A percentile compares a stretch with the other conserved stretches of the same genome.
These are phyloP conservation scores for Lablab purpureus DNA, from an alignment of 306 rosid species.

Conservation along the genomic window DNA sequence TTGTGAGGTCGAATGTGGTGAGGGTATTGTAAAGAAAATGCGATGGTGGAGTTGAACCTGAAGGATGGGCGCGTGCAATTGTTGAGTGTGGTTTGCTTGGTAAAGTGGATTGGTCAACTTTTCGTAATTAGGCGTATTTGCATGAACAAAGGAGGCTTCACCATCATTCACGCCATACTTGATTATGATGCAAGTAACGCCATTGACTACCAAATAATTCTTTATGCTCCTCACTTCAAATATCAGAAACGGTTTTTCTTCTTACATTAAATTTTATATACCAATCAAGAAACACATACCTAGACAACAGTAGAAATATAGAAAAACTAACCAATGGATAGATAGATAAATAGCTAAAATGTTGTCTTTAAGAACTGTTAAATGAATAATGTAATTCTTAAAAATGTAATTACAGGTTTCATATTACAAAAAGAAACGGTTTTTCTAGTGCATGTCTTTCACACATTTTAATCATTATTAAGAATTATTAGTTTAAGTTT, in stretches of 20 bases:
- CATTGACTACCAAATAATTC: slow-evolving; percentile 48
- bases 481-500: too few relatives aligned
- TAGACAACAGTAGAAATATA: not conserved
- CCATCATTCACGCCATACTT: slow-evolving; percentile 59
- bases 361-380: too few relatives aligned
- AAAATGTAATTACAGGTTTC: too few relatives aligned
- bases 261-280: not conserved
- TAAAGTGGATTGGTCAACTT: slow-evolving; percentile 64
- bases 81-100: slow-evolving; percentile 39
- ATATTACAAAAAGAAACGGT: too few relatives aligned
- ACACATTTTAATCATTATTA: too few relatives aligned
- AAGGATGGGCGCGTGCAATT: slow-evolving; percentile 45
- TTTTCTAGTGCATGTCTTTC: too few relatives aligned
- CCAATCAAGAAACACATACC: too few relatives aligned
- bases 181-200: slow-evolving; percentile 57
- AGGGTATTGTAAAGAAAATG: too few relatives aligned
- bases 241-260: not conserved
- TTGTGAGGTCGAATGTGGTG: too few relatives aligned
- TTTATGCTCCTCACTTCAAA: slow-evolving; percentile 4
- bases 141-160: slow-evolving; percentile 39
- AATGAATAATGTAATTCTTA: too few relatives aligned
- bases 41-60: slow-evolving; percentile 62
- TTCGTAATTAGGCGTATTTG: slow-evolving; percentile 60
- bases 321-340: too few relatives aligned
- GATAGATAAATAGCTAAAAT: too few relatives aligned